Base-by-base conservation (phyloP, 768 basidiomycete species). In the Butyriboletus loyo region DNA sequence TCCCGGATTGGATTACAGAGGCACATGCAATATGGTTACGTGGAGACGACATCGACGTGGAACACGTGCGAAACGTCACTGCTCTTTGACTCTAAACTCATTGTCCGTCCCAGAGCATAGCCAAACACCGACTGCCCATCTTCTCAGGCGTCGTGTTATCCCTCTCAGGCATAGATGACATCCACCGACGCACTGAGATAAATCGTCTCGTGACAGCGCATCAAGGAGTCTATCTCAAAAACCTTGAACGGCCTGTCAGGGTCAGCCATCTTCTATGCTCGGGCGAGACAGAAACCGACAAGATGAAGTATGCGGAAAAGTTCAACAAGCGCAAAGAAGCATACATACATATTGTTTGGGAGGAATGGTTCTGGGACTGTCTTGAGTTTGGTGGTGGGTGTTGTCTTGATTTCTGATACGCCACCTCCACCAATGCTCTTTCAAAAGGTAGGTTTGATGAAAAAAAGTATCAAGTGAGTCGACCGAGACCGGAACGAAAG, bases 361-460 rank as follows among this genome's bases (percentile, higher is more conserved):
- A 95, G 63, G 93, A 96, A 56, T 98, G 95, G 95, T 88, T 97
- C 51, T 95, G 92, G 92, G 94, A 97, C 62, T 95, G 81, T 25
- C 61, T 95, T 3, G 83, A 85, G 37, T 90, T 83, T 63, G 83
- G 84, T 53, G 91, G 87, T 75, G 55, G 67, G 65, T 14, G 17
- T 24, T 34, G 17, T 47, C 28, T 46, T 44, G n/a, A 42, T 49
- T 39, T 46, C 31, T 28, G 31, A 22, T 8, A 5, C 6, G 39
- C 28, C 24, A 32, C 22, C n/a, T 39, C 15, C 21, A 7, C 31
- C 30, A 25, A 49, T 41, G 14, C 15, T 22, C 44, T 41, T 46
- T 24, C 42, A 43, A 44, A 62, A 84, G 84, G 86, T 30, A 72
- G 83, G 50, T 86, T 86, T 52, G 81, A 85, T 28, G 87, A 89